Evolutionary conservation across 2,329 filamentous ascomycete genomes (phyloP), one percentile per base, ranked within the genome.

Genomic region (Claviceps sp.): DNA sequence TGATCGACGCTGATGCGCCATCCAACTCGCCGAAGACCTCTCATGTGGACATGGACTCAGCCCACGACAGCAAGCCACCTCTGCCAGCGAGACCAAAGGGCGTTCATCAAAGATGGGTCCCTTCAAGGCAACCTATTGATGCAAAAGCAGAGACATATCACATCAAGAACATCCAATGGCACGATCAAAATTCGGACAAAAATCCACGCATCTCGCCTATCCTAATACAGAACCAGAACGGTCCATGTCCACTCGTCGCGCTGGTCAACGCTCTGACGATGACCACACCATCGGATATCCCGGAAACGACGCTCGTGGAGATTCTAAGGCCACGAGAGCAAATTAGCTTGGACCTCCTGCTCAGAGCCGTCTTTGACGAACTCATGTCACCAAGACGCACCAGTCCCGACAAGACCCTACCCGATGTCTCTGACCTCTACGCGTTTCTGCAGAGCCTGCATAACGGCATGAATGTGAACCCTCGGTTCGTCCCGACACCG

Each of bases 381-480:
- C 78, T 98, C 22, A 91, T 94, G 72, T 90, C 88, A 2, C 80
- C 81, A 8, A 71, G 85, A 50, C 74, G 85, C 49, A 82, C 79
- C 0, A 78, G 79, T 47, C 67, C 71, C 2, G 79, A 83, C 37
- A 76, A 76, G 1, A 71, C 80, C 16, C 69, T 97, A 23, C 91
- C 91, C 0, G 93, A 97, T 63, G 85, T 97, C 9, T 79, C 83
- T 38, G 90, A 95, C 53, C 74, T 98, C 1, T 95, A 95, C 64
- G 76, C 78, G 6, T 98, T 98, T 62, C 72, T 98, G 2, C 80
- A 93, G 52, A 86, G 88, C 45, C 71, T 98, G 2, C 88, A 96
- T 59, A 97, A 90, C 0, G 93, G 93, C 39, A 95, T 98, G 87
- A 98, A 97, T 61, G 91, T 97, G 52, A 98, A 98, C 57, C 93